Evolutionary conservation across 192 early-diverging fungal genomes (phyloP).

Genomic region (Coemansia sp.): DNA sequence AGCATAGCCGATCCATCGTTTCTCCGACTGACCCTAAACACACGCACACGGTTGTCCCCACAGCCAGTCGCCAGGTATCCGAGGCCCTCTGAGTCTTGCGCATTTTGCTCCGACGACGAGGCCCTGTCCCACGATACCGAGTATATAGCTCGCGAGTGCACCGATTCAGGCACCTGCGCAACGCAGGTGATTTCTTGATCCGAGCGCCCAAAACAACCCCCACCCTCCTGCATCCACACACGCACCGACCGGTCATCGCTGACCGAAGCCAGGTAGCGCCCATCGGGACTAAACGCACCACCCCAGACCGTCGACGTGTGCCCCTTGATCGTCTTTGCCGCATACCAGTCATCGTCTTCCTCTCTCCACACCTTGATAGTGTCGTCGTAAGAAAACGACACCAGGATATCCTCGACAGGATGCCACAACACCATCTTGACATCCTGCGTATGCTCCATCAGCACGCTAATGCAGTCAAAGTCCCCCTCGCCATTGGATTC

Average conservation of each 20-base stretch:
- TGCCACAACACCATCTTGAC: slow-evolving; percentile 95
- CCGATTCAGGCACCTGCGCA: slow-evolving; percentile 55
- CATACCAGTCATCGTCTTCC: slow-evolving; percentile 96
- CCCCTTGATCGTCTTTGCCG: slow-evolving; percentile 77
- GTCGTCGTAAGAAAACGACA: slow-evolving; percentile 90
- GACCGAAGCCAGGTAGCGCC: slow-evolving; percentile 67
- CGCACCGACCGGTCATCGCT: slow-evolving; percentile 83
- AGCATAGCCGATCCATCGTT: neutral
- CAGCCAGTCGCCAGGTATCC: slow-evolving; percentile 74
- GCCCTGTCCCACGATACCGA: slow-evolving; percentile 77
- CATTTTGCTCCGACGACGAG: neutral
- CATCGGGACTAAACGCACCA: slow-evolving; percentile 76
- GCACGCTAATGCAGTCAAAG: slow-evolving; percentile 92
- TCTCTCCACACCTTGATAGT: slow-evolving; percentile 92
- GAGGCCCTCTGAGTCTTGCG: slow-evolving; percentile 32
- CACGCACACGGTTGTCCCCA: slow-evolving; percentile 77
- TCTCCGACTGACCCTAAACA: too few relatives aligned
- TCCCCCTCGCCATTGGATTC: slow-evolving; percentile 79
- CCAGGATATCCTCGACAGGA: slow-evolving; percentile 78
- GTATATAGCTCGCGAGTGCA: slow-evolving; percentile 86
- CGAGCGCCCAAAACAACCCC: slow-evolving; percentile 51
- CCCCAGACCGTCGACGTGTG: slow-evolving; percentile 93
- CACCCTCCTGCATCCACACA: slow-evolving; percentile 71
- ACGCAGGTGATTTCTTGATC: slow-evolving; percentile 70
- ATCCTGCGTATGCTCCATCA: slow-evolving; percentile 95